Evolutionary conservation across 2,329 filamentous ascomycete genomes (phyloP), one percentile per base, ranked within the genome.

Genomic region (Clarireedia homoeocarpa): DNA sequence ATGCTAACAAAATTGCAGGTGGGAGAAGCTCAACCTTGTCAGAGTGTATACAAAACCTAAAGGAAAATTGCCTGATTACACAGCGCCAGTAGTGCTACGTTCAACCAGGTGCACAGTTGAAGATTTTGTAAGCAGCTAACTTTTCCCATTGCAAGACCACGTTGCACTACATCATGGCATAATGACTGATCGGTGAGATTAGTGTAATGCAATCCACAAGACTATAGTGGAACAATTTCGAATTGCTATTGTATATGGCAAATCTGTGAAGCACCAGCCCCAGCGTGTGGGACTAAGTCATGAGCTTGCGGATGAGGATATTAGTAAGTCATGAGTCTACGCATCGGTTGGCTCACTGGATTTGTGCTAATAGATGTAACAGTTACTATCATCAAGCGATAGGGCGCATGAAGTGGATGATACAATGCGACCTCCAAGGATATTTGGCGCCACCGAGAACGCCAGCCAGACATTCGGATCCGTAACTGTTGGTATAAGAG

Each of bases 1-100:
- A 54, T 59, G 30, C 63, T 66, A 58, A 67, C 55, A 12, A 40
- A 50, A 46, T 36, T 62, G 55, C 60, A 80, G 77, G 77, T 97
- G 94, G 94, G 91, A 96, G 56, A 96, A 95, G 73, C 81, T 99
- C 66, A 89, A 88, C 68, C 80, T 99, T 59, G 85, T 89, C 65
- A 83, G 94, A 66, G 88, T 99, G 47, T 99, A 99, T 76, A 99
- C 94, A 57, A 99, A 99, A 76, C 94, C 94, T 59, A 97, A 99
- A 77, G 94, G 94, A 61, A 90, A 86, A 71, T 79, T 90, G 73
- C 94, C 94, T 15, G 94, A 99, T 73, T 99, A 99, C 74, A 84
- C 85, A 57, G 78, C 88, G 52, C 94, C 94, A 51, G 94, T 99
- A 39, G 94, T 99, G 66, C 77, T 99, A 63, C 85, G 89, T 67